Base-by-base conservation (phyloP, 495 filamentous ascomycete genomes). In the Hyphodiscus hymeniophilus region DNA sequence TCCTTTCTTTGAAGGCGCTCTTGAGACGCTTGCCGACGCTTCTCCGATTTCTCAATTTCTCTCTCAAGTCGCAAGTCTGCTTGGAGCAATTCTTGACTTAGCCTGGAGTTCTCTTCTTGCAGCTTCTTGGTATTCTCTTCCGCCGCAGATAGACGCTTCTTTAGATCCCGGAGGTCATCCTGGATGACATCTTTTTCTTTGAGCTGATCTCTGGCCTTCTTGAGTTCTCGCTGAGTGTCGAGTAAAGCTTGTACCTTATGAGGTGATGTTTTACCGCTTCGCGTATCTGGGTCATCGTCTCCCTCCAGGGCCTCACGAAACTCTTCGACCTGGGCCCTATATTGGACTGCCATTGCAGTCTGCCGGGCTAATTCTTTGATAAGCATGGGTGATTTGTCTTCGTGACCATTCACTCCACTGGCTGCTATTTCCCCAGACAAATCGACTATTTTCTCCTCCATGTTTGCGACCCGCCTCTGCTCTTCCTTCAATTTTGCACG, bases 271-370 rank as follows among this genome's bases (percentile, higher is more conserved):
- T n/a, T 30, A 2, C 45, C 21, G 6, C 16, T 24, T 5, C 18
- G 11, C 12, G 11, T 11, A 35, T 10, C 10, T 47, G 20, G 23
- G 24, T 23, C 22, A 16, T 52, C 48, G 64, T 67, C 55, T 55
- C 72, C 56, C 59, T 73, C 61, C 61, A 87, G 50, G 58, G 74
- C 33, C 44, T 54, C 48, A 60, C 80, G 69, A 64, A 90, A 65
- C 34, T 76, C 71, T 33, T 77, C 76, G 11, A 82, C 80, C 42
- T 84, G 79, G 31, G 75, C 68, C 54, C 80, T 85, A 60, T 86
- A 86, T 36, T 81, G 74, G 18, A 78, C 54, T 17, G 80, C 76
- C n/a, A 87, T 62, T 7, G 77, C 75, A 3, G 79, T 87, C 55
- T 87, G 82, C 51, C 78, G 75, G 38, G 74, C 72, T 17, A 87